A percentile compares a stretch with the other conserved stretches of the same genome.
These are phyloP conservation scores for Boletus insuetus DNA, from an alignment of 768 basidiomycete species.

Conservation along the genomic window DNA sequence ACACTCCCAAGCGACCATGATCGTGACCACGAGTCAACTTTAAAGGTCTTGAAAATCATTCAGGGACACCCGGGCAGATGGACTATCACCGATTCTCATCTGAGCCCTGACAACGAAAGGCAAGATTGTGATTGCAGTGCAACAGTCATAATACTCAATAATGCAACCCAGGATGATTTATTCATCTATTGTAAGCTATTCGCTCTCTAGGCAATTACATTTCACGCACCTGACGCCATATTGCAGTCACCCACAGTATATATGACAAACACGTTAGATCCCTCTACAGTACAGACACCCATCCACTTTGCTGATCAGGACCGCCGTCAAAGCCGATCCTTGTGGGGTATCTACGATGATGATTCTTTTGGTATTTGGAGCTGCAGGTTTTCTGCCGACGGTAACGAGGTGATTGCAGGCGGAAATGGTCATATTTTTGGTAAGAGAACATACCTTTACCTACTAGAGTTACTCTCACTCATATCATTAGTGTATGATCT, in stretches of 20 bases:
- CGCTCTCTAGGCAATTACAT: background rate
- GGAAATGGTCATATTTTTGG: constrained; percentile 82
- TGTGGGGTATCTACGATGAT: constrained; percentile 35
- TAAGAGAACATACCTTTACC: constrained; percentile 18
- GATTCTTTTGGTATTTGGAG: constrained; percentile 82
- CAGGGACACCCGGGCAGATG: constrained; percentile 75
- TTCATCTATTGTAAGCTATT: constrained; percentile 66
- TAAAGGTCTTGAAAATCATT: constrained; percentile 60
- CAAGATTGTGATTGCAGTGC: constrained; percentile 47
- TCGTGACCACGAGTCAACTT: constrained; percentile 46
- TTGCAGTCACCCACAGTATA: constrained; percentile 67
- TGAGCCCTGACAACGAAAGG: constrained; percentile 88
- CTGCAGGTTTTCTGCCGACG: constrained; percentile 94
- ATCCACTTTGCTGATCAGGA: constrained; percentile 55
- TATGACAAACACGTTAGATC: constrained; percentile 70
- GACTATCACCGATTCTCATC: constrained; percentile 95
- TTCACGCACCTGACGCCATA: background rate
- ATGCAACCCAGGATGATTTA: constrained; percentile 73
- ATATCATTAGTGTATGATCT: constrained; percentile 80
- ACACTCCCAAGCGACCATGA: constrained; percentile 26
- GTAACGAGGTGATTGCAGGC: constrained; percentile 92
- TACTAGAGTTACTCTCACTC: background rate
- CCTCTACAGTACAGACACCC: constrained; percentile 57
- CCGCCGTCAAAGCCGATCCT: constrained; percentile 32
- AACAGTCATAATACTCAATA: constrained; percentile 27